Evolutionary conservation across 1,284 basidiomycete genomes (phyloP).

Genomic region (Apiotrichum gamsii): DNA sequence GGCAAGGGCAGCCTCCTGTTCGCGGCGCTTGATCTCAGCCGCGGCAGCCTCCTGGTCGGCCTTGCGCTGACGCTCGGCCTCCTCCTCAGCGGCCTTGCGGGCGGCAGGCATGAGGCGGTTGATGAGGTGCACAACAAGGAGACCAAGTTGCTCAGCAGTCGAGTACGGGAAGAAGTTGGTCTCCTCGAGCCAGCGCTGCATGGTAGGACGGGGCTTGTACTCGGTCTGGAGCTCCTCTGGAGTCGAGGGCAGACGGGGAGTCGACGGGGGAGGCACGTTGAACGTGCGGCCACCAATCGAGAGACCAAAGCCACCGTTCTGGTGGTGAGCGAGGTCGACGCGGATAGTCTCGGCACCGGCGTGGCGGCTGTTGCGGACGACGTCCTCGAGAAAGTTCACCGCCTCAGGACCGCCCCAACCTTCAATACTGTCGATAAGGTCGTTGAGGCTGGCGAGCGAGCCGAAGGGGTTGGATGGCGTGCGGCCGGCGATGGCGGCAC

Average conservation of each 20-base stretch:
- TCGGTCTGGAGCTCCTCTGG: constrained; percentile 30
- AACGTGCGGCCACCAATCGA: constrained; percentile 39
- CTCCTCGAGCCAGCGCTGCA: constrained; percentile 89
- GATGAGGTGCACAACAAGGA: constrained; percentile 67
- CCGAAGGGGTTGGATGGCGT: constrained; percentile 50
- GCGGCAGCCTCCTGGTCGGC: constrained; percentile 30
- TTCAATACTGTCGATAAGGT: constrained; percentile 71
- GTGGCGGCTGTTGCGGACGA: constrained; percentile 46
- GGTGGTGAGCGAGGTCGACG: constrained; percentile 31
- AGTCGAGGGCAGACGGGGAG: constrained; percentile 3
- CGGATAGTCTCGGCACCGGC: constrained; percentile 26
- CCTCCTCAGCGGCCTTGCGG: constrained; percentile 48
- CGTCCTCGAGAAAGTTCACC: constrained; percentile 73
- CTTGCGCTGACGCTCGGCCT: constrained; percentile 37
- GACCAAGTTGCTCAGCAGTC: constrained; percentile 65
- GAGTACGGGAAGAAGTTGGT: constrained; percentile 71
- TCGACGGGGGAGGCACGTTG: constrained; percentile 44
- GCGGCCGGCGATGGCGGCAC: constrained; percentile 35
- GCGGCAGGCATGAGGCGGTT: constrained; percentile 77
- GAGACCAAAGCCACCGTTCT: constrained; percentile 28
- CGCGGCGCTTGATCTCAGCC: constrained; percentile 17
- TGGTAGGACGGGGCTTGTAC: constrained; percentile 63
- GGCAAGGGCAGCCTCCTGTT: constrained; percentile 14
- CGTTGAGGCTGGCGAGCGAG: constrained; percentile 51
- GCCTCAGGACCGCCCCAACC: constrained; percentile 75